A percentile compares a stretch with the other conserved stretches of the same genome.
These are phyloP conservation scores for Boletus hoseneyae DNA, from an alignment of 1,284 basidiomycete species.

Conservation along the genomic window DNA sequence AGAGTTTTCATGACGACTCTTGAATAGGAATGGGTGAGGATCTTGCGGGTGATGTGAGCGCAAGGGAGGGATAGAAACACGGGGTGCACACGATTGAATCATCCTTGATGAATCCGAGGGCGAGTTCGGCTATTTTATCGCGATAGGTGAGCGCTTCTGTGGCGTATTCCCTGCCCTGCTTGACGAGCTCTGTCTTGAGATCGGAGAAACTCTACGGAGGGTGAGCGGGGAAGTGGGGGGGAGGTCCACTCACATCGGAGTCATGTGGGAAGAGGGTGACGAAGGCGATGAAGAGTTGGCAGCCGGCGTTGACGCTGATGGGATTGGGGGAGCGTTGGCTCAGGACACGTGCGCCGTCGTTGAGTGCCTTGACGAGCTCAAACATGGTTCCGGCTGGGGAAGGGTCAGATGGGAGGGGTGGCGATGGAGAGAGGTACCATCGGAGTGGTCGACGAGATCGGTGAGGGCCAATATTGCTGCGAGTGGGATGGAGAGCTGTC, in stretches of 20 bases:
- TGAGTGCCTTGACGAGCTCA: constrained; percentile 81
- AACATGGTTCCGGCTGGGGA: constrained; percentile 80
- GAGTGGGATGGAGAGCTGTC: constrained; percentile 78
- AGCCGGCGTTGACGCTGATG: constrained; percentile 85
- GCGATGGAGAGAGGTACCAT: constrained; percentile 47
- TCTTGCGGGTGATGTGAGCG: constrained; percentile 47
- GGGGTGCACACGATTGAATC: constrained; percentile 73
- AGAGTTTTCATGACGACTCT: constrained; percentile 94
- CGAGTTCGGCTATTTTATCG: constrained; percentile 86
- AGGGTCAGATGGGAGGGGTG: constrained; percentile 13
- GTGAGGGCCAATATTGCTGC: constrained; percentile 84
- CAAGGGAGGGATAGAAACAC: constrained; percentile 13
- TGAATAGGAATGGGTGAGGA: constrained; percentile 94
- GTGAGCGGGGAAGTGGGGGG: constrained; percentile 7
- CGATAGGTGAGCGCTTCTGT: constrained; percentile 82
- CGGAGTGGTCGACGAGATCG: constrained; percentile 70
- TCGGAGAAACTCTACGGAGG: constrained; percentile 66
- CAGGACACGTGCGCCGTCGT: constrained; percentile 68
- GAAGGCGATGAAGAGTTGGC: constrained; percentile 86
- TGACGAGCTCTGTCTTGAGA: constrained; percentile 78
- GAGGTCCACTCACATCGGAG: constrained; percentile 54
- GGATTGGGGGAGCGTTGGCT: constrained; percentile 69
- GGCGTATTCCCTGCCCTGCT: constrained; percentile 75
- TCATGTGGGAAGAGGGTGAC: constrained; percentile 85
- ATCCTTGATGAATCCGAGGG: constrained; percentile 91